phyloP scores from a whole-genome alignment of 1,139 yeast genomes.

The Blastobotrys serpentis region DNA sequence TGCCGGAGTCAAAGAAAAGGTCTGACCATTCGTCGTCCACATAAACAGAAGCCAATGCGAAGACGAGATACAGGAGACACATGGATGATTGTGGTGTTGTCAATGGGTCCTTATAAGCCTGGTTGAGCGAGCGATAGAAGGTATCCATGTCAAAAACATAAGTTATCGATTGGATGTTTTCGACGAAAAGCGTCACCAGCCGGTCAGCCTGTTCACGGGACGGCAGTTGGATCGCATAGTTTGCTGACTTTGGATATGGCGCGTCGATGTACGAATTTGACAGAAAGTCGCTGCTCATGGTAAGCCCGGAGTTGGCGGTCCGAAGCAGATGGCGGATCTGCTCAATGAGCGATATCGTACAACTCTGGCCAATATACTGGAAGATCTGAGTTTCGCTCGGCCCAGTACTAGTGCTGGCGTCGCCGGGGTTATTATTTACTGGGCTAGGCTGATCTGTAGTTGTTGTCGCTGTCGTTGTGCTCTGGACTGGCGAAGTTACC shows the following conservation, averaged over 20 bases:
- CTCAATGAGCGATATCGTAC: slow-evolving; percentile 3
- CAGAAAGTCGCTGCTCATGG: slow-evolving; percentile 3
- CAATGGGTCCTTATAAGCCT: not conserved
- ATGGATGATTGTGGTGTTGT: not conserved
- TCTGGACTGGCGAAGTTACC: too few relatives aligned
- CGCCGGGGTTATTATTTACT: too few relatives aligned
- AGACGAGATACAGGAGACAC: slow-evolving; percentile 1
- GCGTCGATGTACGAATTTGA: slow-evolving; percentile 5
- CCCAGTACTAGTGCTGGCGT: not conserved
- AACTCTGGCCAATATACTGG: slow-evolving; percentile 8
- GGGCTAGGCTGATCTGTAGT: too few relatives aligned
- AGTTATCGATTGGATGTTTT: slow-evolving; percentile 3
- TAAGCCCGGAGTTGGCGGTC: not conserved
- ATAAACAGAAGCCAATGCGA: not conserved
- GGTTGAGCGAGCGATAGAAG: not conserved
- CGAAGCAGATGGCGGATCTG: slow-evolving; percentile 3
- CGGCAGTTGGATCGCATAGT: slow-evolving; percentile 1
- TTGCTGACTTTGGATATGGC: slow-evolving; percentile 3
- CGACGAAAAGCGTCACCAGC: not conserved
- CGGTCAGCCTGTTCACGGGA: slow-evolving; percentile 8
- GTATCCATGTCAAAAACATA: slow-evolving; percentile 6
- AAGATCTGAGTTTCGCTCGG: not conserved
- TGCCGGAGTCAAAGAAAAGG: slow-evolving; percentile 41
- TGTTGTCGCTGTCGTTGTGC: too few relatives aligned
- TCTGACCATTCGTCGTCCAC: slow-evolving; percentile 21